Evolutionary conservation across 2,329 filamentous ascomycete genomes (phyloP).

Genomic region (Cercospora zeae-maydis): DNA sequence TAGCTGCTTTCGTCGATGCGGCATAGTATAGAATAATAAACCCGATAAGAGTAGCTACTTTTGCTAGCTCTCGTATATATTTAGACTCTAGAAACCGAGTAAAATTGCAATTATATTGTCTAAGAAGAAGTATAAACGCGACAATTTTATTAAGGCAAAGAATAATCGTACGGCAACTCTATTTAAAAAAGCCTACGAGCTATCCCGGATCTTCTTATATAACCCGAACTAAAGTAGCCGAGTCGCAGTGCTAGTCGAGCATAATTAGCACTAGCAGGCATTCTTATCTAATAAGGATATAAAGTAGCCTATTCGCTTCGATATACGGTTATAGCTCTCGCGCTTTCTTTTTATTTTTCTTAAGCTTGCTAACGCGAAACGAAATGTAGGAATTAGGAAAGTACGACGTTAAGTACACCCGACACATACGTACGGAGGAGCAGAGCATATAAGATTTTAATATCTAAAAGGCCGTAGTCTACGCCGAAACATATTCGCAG

Average conservation of each 20-base stretch:
- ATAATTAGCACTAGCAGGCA: neutral
- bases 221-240: neutral
- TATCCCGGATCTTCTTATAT: neutral
- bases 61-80: neutral
- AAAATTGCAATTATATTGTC: neutral
- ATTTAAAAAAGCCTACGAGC: neutral
- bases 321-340: neutral
- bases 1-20: neutral
- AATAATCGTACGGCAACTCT: neutral
- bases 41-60: neutral
- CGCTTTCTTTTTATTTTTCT: neutral
- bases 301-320: slow-evolving; percentile 1
- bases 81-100: neutral
- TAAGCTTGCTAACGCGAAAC: neutral
- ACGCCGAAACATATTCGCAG: neutral
- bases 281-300: neutral
- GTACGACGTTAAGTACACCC: neutral
- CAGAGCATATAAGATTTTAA: neutral
- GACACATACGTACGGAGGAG: neutral
- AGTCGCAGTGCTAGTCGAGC: slow-evolving; percentile 1
- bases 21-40: neutral
- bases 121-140: neutral
- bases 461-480: neutral
- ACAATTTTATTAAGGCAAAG: slow-evolving; percentile 1
- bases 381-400: neutral